A percentile compares a stretch with the other conserved stretches of the same genome.
These are phyloP conservation scores for Hypoxylon rickii DNA, from an alignment of 495 filamentous ascomycete genomes.

Conservation along the genomic window DNA sequence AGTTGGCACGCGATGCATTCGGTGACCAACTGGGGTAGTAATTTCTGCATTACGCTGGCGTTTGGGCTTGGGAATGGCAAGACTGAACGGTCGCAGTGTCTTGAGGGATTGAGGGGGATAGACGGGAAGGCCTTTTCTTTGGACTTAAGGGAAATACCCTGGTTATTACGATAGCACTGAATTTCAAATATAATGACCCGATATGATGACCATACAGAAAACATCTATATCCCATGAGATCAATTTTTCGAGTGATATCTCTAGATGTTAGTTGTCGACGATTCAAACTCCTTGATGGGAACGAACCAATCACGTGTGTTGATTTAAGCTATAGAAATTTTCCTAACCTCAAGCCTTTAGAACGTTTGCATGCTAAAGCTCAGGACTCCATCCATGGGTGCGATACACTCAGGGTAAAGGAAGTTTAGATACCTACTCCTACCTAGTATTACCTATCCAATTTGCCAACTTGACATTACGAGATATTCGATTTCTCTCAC, in stretches of 20 bases:
- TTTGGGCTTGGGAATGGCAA: constrained; percentile 36
- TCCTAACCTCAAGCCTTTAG: too few species aligned
- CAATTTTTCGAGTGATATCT: too few species aligned
- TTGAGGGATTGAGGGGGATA: constrained; percentile 1
- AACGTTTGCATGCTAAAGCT: too few species aligned
- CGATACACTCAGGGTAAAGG: too few species aligned
- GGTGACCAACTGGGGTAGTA: constrained; percentile 1
- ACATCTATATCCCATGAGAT: neutral
- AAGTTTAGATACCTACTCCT: too few species aligned
- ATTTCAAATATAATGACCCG: constrained; percentile 32
- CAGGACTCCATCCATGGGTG: too few species aligned
- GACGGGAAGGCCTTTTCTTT: constrained; percentile 15
- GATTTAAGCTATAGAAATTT: constrained; percentile 1
- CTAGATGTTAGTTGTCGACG: too few species aligned
- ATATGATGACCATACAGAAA: neutral
- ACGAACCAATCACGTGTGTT: constrained; percentile 32
- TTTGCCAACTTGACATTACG: too few species aligned
- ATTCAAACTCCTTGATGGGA: neutral
- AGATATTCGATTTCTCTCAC: neutral
- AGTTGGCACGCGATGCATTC: neutral
- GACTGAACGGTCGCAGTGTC: constrained; percentile 25
- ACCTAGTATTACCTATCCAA: too few species aligned
- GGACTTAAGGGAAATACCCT: constrained; percentile 20
- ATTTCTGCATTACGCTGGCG: constrained; percentile 39
- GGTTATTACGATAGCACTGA: constrained; percentile 19